phyloP scores from a whole-genome alignment of 2,329 filamentous ascomycete species.

The Hypoxylon sp. region DNA sequence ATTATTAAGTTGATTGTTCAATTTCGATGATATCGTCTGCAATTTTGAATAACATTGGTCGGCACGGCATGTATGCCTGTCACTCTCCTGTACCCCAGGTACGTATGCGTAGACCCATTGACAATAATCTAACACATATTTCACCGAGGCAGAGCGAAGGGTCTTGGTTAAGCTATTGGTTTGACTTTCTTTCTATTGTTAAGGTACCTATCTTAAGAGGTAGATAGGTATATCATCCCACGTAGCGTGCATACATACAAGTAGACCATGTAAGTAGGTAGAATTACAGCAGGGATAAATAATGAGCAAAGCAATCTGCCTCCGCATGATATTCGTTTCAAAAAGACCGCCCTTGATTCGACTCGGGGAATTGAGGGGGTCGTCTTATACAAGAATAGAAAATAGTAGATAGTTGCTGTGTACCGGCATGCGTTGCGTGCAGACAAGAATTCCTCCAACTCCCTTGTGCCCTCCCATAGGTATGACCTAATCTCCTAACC shows the following conservation, averaged over 20 bases:
- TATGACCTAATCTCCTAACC: constrained; percentile 10
- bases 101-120: neutral
- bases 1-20: constrained; percentile 1
- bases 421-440: neutral
- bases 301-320: constrained; percentile 10
- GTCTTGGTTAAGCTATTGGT: neutral
- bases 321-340: constrained; percentile 22
- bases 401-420: constrained; percentile 5
- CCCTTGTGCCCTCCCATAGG: constrained; percentile 20
- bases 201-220: constrained; percentile 22
- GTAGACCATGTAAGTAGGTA: constrained; percentile 8
- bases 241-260: constrained; percentile 24
- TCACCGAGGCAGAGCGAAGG: neutral
- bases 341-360: constrained; percentile 11
- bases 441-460: constrained; percentile 25
- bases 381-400: constrained; percentile 28
- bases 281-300: constrained; percentile 16
- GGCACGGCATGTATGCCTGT: neutral
- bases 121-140: neutral
- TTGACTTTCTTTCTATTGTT: constrained; percentile 29
- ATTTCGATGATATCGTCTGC: constrained; percentile 1
- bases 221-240: constrained; percentile 17
- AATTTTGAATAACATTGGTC: neutral
- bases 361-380: neutral
- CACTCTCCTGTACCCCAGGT: neutral